Evolutionary conservation across 2,329 filamentous ascomycete species (phyloP), one percentile per base, ranked within the genome.

Genomic region (Rhynchosporium secalis): DNA sequence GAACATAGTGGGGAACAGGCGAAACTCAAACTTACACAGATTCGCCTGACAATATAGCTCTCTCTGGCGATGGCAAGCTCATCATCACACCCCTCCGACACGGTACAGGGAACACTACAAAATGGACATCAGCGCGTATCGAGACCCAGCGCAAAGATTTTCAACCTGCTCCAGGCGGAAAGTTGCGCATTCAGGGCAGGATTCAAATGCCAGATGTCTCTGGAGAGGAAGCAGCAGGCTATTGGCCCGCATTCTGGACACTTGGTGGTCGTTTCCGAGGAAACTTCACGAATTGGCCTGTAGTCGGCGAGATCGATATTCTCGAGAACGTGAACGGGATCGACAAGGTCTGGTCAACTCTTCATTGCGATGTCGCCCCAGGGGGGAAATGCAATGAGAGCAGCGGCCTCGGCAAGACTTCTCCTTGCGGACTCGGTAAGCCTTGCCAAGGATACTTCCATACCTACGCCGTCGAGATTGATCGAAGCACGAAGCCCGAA

Each of bases 11-110:
- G 6, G 48, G 48, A 12, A 51, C 48, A 20, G 48, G 48, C 12
- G 48, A 51, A n/a, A 51, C 36, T 15, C 48, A 51, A 33, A 51
- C 48, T 1, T 51, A 51, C 31, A 51, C 56, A 7, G 48, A 38
- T 31, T 48, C 29, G 67, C 68, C 49, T 12, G 60, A 69, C 46
- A 83, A 83, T 71, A 66, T 81, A 45, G 72, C 69, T 61, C 72
- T 80, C 63, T 76, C 76, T 9, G 63, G 69, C 6, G 63, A 72
- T 10, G 71, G 74, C 12, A 75, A 73, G 4, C 75, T 82, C 9
- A 69, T 70, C 46, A 80, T 80, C 56, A 75, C 73, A 0, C 73
- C 74, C 7, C 60, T 72, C 29, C 41, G 33, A 31, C n/a, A 40
- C 33, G 3, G 28, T 2, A 33, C 31, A 36, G 56, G 56, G 3